phyloP scores from a whole-genome alignment of 176 grass and related monocot genomes.

The Pontederia paniculata region DNA sequence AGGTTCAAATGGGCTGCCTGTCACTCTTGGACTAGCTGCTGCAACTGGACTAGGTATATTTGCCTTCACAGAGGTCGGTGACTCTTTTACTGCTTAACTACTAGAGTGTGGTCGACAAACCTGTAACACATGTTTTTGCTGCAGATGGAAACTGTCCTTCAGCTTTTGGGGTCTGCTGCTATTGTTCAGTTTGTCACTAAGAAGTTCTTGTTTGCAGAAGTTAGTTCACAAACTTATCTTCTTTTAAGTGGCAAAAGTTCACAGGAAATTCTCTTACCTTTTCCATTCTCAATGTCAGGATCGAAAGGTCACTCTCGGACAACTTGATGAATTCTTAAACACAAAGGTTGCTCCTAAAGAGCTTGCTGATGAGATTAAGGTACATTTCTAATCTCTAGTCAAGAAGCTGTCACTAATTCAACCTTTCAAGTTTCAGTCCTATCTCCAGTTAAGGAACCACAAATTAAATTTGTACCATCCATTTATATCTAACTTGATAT shows the following conservation, averaged over 20 bases:
- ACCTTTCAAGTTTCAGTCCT: not conserved
- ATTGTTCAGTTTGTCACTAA: constrained; percentile 60
- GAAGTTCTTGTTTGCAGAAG: constrained; percentile 70
- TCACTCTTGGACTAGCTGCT: constrained; percentile 75
- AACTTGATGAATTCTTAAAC: constrained; percentile 45
- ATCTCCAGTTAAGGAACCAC: not conserved
- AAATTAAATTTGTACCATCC: not conserved
- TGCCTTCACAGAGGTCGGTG: constrained; percentile 66
- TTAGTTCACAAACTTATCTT: constrained; percentile 18
- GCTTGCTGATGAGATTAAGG: constrained; percentile 96
- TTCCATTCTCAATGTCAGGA: constrained; percentile 39
- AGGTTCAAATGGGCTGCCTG: constrained; percentile 47
- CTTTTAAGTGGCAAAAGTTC: not conserved
- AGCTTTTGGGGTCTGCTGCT: constrained; percentile 86
- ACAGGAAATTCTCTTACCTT: constrained; percentile 1
- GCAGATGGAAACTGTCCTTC: constrained; percentile 92
- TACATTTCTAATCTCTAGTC: constrained; percentile 9
- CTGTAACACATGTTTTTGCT: constrained; percentile 14
- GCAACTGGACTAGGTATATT: constrained; percentile 75
- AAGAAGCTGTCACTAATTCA: not conserved
- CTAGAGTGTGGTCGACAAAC: not conserved
- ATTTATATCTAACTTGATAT: too few relatives aligned
- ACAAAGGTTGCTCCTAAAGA: constrained; percentile 61
- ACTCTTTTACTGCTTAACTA: not conserved
- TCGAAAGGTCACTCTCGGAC: constrained; percentile 58